phyloP scores from a whole-genome alignment of 768 basidiomycete genomes.

The Termitomyces sp. region DNA sequence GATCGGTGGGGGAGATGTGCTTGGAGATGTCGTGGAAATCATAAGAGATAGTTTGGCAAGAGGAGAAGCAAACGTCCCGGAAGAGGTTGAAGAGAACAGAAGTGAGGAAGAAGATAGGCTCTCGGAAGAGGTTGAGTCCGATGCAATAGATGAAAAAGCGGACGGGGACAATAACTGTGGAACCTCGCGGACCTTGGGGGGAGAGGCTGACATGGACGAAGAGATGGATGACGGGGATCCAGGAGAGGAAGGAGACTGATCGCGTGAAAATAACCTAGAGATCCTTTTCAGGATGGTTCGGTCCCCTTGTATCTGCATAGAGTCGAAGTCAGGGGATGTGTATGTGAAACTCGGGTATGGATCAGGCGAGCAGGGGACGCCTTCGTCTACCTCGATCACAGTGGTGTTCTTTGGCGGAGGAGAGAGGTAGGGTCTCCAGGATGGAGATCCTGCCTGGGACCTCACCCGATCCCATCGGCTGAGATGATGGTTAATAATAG shows the following conservation, averaged over 20 bases:
- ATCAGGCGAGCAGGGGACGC: background rate
- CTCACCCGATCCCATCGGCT: constrained; percentile 4
- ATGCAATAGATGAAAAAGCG: background rate
- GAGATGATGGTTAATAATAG: background rate
- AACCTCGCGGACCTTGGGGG: background rate
- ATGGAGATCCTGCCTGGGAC: background rate
- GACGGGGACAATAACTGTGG: background rate
- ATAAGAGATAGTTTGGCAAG: too few relatives aligned
- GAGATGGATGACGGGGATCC: background rate
- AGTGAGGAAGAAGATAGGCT: too few relatives aligned
- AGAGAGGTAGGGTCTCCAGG: constrained; percentile 4
- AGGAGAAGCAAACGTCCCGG: too few relatives aligned
- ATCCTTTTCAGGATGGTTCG: background rate
- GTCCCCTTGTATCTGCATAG: too few relatives aligned
- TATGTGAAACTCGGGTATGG: background rate
- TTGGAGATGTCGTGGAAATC: too few relatives aligned
- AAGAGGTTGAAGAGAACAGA: too few relatives aligned
- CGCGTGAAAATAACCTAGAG: background rate
- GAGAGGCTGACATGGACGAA: background rate
- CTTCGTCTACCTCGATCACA: background rate
- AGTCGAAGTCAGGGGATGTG: background rate
- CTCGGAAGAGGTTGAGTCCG: too few relatives aligned
- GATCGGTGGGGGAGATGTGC: too few relatives aligned
- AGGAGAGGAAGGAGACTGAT: background rate
- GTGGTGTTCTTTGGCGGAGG: background rate